These are phyloP conservation scores for Penicillium lividum DNA, from an alignment of 495 filamentous ascomycete species.

Conservation along the genomic window DNA sequence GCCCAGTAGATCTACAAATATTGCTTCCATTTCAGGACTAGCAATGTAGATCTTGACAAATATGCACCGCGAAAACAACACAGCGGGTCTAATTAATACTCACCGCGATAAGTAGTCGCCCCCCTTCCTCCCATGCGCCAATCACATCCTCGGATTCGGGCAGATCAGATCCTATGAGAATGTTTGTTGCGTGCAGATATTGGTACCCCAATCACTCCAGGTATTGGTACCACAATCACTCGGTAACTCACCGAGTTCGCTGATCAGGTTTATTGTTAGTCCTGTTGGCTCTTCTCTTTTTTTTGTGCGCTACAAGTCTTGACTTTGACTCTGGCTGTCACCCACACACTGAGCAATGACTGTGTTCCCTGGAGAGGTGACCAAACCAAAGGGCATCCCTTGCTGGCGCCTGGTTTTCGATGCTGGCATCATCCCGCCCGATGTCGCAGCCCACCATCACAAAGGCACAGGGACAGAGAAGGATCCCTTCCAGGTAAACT, in stretches of 20 bases:
- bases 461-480: conserved; percentile 60
- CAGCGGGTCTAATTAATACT: background rate
- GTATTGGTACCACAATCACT: background rate
- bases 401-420: conserved; percentile 32
- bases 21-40: background rate
- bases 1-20: background rate
- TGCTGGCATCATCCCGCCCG: conserved; percentile 38
- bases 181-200: background rate
- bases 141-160: background rate
- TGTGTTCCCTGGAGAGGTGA: background rate
- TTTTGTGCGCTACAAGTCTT: background rate
- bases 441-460: conserved; percentile 53
- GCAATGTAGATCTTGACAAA: background rate
- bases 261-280: background rate
- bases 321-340: background rate
- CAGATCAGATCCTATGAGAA: background rate
- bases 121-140: background rate
- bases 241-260: background rate
- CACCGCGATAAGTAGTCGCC: too few species aligned
- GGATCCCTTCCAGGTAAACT: conserved; percentile 66
- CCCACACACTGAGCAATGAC: background rate
- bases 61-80: background rate
- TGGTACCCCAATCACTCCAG: too few species aligned
- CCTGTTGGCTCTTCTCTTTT: background rate
- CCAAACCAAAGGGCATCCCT: conserved; percentile 3